Evolutionary conservation across 148 eudicot genomes (phyloP).

Genomic region (Nepenthes mirabilis): DNA sequence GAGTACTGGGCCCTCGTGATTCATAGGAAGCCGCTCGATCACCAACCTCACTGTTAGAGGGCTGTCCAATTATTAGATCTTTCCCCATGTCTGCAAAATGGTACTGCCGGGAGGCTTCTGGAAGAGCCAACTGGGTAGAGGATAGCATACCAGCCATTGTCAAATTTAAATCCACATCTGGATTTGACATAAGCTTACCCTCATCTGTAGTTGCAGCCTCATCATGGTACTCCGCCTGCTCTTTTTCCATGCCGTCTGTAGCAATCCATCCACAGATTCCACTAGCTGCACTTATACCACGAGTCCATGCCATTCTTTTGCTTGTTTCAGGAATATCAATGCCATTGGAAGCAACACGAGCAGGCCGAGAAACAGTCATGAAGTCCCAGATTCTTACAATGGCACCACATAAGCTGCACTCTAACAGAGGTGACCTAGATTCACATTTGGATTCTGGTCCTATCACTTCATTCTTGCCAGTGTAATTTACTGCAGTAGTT

Average conservation of each 20-base stretch:
- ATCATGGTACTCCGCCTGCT: constrained; percentile 69
- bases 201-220: constrained; percentile 81
- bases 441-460: constrained; percentile 59
- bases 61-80: constrained; percentile 82
- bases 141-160: constrained; percentile 76
- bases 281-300: constrained; percentile 96
- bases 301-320: constrained; percentile 74
- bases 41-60: constrained; percentile 90
- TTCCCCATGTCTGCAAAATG: constrained; percentile 56
- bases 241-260: constrained; percentile 58
- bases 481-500: constrained; percentile 44
- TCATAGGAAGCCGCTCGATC: constrained; percentile 96
- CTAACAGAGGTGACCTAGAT: constrained; percentile 83
- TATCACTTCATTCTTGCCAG: constrained; percentile 28
- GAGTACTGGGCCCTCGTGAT: constrained; percentile 93
- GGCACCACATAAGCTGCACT: constrained; percentile 97
- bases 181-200: constrained; percentile 57
- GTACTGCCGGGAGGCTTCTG: constrained; percentile 39
- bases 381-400: constrained; percentile 94
- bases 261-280: constrained; percentile 93
- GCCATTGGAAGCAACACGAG: constrained; percentile 60
- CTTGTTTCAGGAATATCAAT: constrained; percentile 62
- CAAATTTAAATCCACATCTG: constrained; percentile 64
- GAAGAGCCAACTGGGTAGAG: constrained; percentile 35
- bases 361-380: constrained; percentile 64